Base-by-base conservation (phyloP, 148 eudicot species). In the Polygonum aviculare region DNA sequence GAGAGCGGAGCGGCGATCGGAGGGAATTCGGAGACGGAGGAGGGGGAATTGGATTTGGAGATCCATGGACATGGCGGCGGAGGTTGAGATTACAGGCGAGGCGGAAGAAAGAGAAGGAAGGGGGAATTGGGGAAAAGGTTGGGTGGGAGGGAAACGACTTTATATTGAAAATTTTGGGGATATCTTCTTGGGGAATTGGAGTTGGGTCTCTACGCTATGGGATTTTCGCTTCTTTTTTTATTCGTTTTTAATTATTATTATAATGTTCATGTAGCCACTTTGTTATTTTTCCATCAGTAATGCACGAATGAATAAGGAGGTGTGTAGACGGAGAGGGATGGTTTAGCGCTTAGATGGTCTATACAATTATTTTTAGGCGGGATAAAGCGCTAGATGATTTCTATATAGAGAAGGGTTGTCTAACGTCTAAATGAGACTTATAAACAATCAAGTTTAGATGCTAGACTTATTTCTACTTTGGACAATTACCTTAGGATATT, bases 101-200 rank as follows among this genome's bases (percentile, higher is more conserved):
- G 59, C 22, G 59, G 59, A 31, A 60, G 22, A 31, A 33, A 15
- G 67, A 22, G 8, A 3, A 33, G 35, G 65, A 2, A 59, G 35
- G 35, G 65, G 31, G 31, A 52, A 52, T 52, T 49, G 16, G 12
- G 18, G 19, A 60, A 60, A 60, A 60, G 4, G 12, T 3, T 36
- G 12, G 36, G 26, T 26, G 35, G 69, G 16, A 60, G 69, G 35
- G 69, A 60, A 60, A 38, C 15, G 26, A 12, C 16, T 60, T 9
- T 9, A 26, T 60, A 54, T 54, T 50, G 55, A 50, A 50, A 50
- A 14, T 50, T 50, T 15, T 6, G n/a, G 16, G 16, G 19, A 26
- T 26, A 60, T 60, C 69, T 26, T 60, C 69, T 60, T 60, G 12
- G 69, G 69, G 69, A 60, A 60, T 60, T 60, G 69, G 39, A 26